Base-by-base conservation (phyloP, 2,329 filamentous ascomycete genomes). In the Tolypocladium sp. region DNA sequence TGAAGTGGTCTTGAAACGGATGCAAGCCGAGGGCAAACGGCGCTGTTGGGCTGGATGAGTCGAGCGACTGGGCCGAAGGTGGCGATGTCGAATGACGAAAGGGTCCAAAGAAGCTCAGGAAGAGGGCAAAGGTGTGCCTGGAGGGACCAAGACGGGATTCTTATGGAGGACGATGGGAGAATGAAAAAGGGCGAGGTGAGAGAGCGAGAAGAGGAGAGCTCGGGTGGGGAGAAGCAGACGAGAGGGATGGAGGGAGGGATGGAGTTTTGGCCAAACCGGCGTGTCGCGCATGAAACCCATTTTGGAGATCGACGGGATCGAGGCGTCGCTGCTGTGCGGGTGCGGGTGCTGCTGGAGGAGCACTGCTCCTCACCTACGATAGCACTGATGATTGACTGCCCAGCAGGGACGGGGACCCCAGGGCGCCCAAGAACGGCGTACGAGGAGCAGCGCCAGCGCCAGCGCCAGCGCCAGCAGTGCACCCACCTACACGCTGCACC, bases 221-320 rank as follows among this genome's bases (percentile, higher is more conserved):
- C 44, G 9, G n/a, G 40, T 27, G 30, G 55, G 27, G 49, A 49
- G 49, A 42, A 37, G 44, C 33, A 49, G 56, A 49, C 58, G 57
- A 55, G 55, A 65, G 61, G 61, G 58, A 60, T 60, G 61, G 65
- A 63, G 62, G 61, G 66, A 65, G 61, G 62, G 61, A 70, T 68
- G 60, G 66, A 65, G 64, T 66, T 70, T 63, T 65, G 62, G 63
- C 63, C 65, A 68, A 64, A 65, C 63, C 65, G 61, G 67, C 64
- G 63, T 67, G 63, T 66, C 68, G 65, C 66, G 65, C 67, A 68
- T 65, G 64, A 67, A 68, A 70, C 68, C 64, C 69, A 61, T 58
- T 58, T 40, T 56, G 49, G 49, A 51, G 70, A 73, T 73, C 70
- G 70, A 71, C 58, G 67, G 59, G 66, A 73, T 72, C 70, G 70